A percentile compares a stretch with the other conserved stretches of the same genome.
Conservation (phyloP, 805 yeast genomes). For the Geotrichum ghanense region DNA sequence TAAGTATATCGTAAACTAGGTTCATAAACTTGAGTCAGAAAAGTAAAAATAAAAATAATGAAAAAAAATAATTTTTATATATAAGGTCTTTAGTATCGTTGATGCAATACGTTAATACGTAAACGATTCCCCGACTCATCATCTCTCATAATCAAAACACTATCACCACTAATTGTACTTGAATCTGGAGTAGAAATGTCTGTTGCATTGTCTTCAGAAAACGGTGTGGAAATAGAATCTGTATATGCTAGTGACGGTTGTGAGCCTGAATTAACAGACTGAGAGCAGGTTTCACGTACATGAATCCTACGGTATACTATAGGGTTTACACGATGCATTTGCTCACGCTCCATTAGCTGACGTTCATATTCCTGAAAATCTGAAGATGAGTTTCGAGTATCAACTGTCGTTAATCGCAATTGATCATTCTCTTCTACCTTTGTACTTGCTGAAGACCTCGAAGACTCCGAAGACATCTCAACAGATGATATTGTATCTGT, state of each 20-base stretch:
- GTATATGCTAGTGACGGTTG: background rate
- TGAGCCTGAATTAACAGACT: background rate
- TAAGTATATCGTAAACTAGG: too few species aligned
- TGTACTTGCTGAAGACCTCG: too few species aligned
- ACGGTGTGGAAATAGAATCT: background rate
- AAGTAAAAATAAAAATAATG: too few species aligned
- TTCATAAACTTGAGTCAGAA: too few species aligned
- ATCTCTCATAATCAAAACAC: background rate
- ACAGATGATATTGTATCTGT: slow-evolving; percentile 31
- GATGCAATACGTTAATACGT: background rate
- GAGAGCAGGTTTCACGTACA: background rate
- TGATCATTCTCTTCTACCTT: too few species aligned
- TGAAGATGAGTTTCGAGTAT: too few species aligned
- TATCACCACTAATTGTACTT: slow-evolving; percentile 1
- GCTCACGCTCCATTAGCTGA: background rate
- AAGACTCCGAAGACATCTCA: too few species aligned
- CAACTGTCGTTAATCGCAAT: too few species aligned
- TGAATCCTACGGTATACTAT: background rate
- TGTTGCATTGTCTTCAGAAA: background rate
- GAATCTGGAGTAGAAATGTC: background rate
- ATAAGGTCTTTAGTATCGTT: background rate
- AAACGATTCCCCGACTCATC: too few species aligned
- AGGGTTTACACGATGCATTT: background rate
- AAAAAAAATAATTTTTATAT: too few species aligned
- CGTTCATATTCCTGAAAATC: slow-evolving; percentile 1